Evolutionary conservation across 306 rosid genomes (phyloP).

Genomic region (Alnus glutinosa): DNA sequence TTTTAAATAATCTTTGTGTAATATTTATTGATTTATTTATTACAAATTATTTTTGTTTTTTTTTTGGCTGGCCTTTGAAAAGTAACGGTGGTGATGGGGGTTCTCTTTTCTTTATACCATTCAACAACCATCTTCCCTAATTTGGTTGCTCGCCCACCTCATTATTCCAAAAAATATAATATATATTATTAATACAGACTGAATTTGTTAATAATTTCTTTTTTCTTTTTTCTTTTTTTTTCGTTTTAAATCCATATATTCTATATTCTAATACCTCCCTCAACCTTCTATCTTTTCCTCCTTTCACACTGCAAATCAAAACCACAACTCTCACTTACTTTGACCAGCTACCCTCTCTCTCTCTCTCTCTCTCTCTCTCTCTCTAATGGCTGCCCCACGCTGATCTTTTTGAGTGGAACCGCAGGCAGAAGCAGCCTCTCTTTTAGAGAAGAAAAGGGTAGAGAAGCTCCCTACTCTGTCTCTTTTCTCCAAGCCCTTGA

Average conservation of each 20-base stretch:
- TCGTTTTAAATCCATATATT: neutral
- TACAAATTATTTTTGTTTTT: neutral
- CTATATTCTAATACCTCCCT: neutral
- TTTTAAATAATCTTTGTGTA: neutral
- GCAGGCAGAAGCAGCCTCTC: conserved; percentile 42
- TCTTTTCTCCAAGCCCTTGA: conserved; percentile 8
- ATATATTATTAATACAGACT: neutral
- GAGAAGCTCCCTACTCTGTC: conserved; percentile 23
- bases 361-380: conserved; percentile 18
- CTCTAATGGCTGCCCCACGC: conserved; percentile 58
- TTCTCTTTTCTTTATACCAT: conserved; percentile 42
- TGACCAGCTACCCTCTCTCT: conserved; percentile 37
- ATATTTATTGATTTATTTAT: neutral
- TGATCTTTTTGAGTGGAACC: conserved; percentile 52
- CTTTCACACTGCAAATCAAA: conserved; percentile 41
- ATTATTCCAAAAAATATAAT: conserved; percentile 19
- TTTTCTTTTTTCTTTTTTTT: too few species aligned
- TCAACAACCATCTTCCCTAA: conserved; percentile 54
- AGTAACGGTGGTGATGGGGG: conserved; percentile 37
- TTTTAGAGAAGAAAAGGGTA: conserved; percentile 41
- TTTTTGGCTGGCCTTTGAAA: conserved; percentile 26
- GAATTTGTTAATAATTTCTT: neutral
- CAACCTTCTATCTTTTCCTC: conserved; percentile 28
- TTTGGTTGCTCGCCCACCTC: conserved; percentile 73
- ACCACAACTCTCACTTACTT: conserved; percentile 51